A percentile compares a stretch with the other conserved stretches of the same genome.
These are phyloP conservation scores for Saccharomyces pastorianus DNA, from an alignment of 1,139 yeast genomes.

Conservation along the genomic window DNA sequence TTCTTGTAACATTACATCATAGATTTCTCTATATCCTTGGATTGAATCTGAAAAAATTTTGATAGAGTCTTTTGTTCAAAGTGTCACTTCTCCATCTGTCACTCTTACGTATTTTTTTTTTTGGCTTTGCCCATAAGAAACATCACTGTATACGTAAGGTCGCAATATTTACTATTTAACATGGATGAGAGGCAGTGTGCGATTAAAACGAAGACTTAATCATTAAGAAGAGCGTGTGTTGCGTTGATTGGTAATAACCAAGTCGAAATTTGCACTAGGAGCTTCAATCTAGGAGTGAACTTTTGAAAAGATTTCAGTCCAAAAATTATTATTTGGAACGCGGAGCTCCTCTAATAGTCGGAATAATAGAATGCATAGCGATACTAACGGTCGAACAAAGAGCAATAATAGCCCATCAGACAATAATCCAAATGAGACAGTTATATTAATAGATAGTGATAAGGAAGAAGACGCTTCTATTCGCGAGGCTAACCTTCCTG, in stretches of 20 bases:
- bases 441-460: conserved; percentile 27
- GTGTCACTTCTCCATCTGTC: neutral
- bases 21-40: neutral
- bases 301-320: neutral
- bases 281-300: neutral
- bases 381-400: neutral
- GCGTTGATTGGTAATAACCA: neutral
- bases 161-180: neutral
- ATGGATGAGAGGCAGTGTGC: neutral
- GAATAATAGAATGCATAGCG: neutral
- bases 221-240: neutral
- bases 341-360: neutral
- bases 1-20: neutral
- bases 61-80: neutral
- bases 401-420: neutral
- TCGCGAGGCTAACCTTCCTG: conserved; percentile 10
- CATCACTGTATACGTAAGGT: neutral
- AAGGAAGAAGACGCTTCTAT: conserved; percentile 20
- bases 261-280: neutral
- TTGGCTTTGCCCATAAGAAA: neutral
- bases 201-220: neutral
- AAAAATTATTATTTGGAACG: neutral
- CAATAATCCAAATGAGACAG: conserved; percentile 3
- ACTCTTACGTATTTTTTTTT: neutral
- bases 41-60: neutral